Evolutionary conservation across 345 rosid genomes (phyloP).

Genomic region (Citrus australasica): DNA sequence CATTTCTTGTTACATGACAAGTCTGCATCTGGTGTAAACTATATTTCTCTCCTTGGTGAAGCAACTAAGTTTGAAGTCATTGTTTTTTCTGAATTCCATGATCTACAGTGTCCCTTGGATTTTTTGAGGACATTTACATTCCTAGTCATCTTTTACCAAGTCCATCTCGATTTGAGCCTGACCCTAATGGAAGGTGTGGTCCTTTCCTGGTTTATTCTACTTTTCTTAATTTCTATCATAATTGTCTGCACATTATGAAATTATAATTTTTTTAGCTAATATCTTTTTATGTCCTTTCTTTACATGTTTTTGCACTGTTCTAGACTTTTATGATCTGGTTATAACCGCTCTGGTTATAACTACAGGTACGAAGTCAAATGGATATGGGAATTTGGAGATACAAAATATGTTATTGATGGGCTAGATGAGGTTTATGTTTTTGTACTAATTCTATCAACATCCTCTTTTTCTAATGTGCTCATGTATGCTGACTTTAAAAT

Average conservation of each 20-base stretch:
- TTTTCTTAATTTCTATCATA: background rate
- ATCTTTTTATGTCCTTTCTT: background rate
- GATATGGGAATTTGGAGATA: constrained; percentile 57
- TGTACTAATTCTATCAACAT: background rate
- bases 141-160: constrained; percentile 55
- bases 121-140: constrained; percentile 78
- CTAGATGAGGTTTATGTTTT: constrained; percentile 46
- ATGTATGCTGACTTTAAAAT: background rate
- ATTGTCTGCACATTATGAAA: background rate
- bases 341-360: background rate
- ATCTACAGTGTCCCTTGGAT: constrained; percentile 83
- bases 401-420: constrained; percentile 49
- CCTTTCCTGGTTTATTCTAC: background rate
- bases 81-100: background rate
- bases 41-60: background rate
- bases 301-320: background rate
- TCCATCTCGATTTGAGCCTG: constrained; percentile 44
- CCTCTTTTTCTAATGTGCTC: background rate
- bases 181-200: constrained; percentile 51
- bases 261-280: background rate
- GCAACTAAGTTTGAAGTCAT: background rate
- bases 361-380: constrained; percentile 66
- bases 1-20: background rate
- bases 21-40: background rate
- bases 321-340: background rate